Evolutionary conservation across 768 basidiomycete genomes (phyloP), one percentile per base, ranked within the genome.

Genomic region (Pilatotrama ljubarskyi): DNA sequence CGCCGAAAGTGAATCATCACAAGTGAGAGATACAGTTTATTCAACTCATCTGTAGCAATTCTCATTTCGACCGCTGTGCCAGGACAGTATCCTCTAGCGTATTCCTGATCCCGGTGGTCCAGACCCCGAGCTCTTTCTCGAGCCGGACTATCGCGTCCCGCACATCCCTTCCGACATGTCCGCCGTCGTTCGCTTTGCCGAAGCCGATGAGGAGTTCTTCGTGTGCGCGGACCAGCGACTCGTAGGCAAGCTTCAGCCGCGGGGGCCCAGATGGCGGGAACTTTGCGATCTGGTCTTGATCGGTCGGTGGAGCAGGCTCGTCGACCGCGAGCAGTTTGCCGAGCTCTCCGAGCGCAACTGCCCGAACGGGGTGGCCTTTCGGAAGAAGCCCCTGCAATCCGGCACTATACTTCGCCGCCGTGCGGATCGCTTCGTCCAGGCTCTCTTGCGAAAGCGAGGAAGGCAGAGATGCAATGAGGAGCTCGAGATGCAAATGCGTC

Each of bases 251-350:
- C 64, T 78, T 79, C 25, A 94, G 76, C 20, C 91, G 79, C 20
- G 76, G 70, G 2, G 84, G 79, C 0, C 89, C 90, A 4, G 83
- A 86, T 0, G 90, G 91, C 4, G 88, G 90, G 69, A 86, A 91
- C 41, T 26, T 59, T 18, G 55, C 63, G 20, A 35, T 68, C 17
- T 66, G 62, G 43, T 14, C 47, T 9, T 26, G 18, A 1, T 51
- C 58, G 17, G 36, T 50, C 24, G 70, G 70, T 3, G 84, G 82
- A 3, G 73, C 71, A 0, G 85, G 86, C 68, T 93, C 91, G 65
- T 93, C 90, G 0, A 93, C 88, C 0, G 84, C 83, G 6, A 95
- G 78, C 7, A 94, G 74, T 74, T 93, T 95, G 0, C 90, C 93
- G 6, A 92, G 77, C 70, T 95, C 93, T 2, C 87, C 85, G 8